Base-by-base conservation (phyloP, 306 rosid species). In the Malus sieversii region DNA sequence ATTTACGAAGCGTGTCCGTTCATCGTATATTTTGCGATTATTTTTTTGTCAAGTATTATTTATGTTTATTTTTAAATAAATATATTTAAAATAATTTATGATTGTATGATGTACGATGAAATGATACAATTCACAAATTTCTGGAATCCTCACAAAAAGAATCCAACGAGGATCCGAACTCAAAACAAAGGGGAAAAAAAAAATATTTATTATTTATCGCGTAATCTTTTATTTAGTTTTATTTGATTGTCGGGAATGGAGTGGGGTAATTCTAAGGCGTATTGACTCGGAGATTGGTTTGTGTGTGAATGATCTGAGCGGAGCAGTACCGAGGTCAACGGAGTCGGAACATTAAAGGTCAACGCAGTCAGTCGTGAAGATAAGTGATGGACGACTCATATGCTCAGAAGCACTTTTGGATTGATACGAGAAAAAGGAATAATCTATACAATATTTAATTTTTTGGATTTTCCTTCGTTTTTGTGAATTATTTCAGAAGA, bases 111-210 rank as follows among this genome's bases (percentile, higher is more conserved):
- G 0, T 33, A 5, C 7, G 7, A 33, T 33, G 1, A 33, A 5
- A 7, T 1, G 0, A 33, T 33, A 33, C 7, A 0, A 33, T 33
- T 33, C 38, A 5, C 7, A 0, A 33, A 33, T 33, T 0, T 0
- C 6, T 0, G 0, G 0, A 32, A 5, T 33, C 1, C 5, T 33
- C 0, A 5, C 6, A 1, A 33, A 5, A 0, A 23, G 23, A 0
- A 32, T 32, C 6, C 35, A 1, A 23, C 1, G 1, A 32, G 23
- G 23, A 0, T 23, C 23, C 23, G 23, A 23, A 23, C 23, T 23
- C 23, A 23, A 23, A 23, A 23, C 23, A 23, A 66, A 66, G 5
- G 15, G 71, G 59, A 23, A 23, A 23, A 23, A 23, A 23, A 23
- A 23, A 23, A 0, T 23, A 27, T 27, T 27, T 27, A 27, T 27